Evolutionary conservation across 2,329 filamentous ascomycete species (phyloP).

Genomic region (Emergomyces pasteurianus): DNA sequence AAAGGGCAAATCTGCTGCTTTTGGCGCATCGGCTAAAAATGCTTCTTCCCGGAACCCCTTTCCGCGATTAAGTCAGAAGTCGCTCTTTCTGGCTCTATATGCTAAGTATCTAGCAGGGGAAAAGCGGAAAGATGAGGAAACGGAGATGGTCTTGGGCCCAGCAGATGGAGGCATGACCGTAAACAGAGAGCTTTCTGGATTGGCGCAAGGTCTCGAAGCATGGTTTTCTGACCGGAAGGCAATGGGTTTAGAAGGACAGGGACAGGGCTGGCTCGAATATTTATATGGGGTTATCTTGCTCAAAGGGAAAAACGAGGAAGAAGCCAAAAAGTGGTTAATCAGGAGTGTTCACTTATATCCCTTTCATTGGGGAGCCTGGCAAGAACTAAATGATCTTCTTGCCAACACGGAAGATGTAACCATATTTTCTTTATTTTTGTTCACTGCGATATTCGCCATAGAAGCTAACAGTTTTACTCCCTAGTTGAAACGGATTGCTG

Average conservation of each 20-base stretch:
- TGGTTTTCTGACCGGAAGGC: constrained; percentile 63
- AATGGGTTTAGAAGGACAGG: constrained; percentile 47
- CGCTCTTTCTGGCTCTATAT: constrained; percentile 82
- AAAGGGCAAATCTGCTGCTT: constrained; percentile 46
- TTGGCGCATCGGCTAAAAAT: constrained; percentile 26
- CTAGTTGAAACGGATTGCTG: constrained; percentile 59
- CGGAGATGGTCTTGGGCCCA: constrained; percentile 92
- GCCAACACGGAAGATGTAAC: constrained; percentile 69
- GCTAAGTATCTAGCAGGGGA: constrained; percentile 88
- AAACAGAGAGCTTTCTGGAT: constrained; percentile 71
- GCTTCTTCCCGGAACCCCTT: constrained; percentile 28
- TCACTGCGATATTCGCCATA: constrained; percentile 1
- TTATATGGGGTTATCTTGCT: constrained; percentile 77
- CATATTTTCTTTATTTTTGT: constrained; percentile 9
- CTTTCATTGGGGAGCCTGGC: constrained; percentile 96
- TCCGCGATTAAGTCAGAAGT: constrained; percentile 66
- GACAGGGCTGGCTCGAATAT: constrained; percentile 83
- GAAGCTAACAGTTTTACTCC: constrained; percentile 12
- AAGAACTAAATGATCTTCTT: constrained; percentile 75
- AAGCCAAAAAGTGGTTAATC: constrained; percentile 77
- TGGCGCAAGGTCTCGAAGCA: constrained; percentile 63
- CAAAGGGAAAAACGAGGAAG: constrained; percentile 78
- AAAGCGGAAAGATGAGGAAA: constrained; percentile 91
- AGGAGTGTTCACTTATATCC: constrained; percentile 78
- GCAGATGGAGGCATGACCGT: constrained; percentile 72